Evolutionary conservation across 2,329 filamentous ascomycete genomes (phyloP), one percentile per base, ranked within the genome.

Genomic region (Aspergillus intermedius): DNA sequence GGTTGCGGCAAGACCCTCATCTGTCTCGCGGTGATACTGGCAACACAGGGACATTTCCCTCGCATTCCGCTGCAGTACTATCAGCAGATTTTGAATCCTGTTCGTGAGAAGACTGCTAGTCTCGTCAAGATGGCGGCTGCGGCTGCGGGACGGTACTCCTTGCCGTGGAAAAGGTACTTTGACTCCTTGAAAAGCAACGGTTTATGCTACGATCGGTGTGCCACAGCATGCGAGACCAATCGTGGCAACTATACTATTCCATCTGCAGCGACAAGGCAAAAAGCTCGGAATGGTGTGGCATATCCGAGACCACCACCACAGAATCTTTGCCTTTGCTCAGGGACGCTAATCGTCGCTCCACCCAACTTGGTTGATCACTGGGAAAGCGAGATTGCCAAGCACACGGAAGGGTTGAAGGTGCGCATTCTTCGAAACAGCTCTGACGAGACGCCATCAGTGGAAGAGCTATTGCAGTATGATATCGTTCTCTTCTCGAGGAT

Each of bases 351-450:
- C 15, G 79, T 96, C 25, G 88, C 91, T 0, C 91, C 91, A 0
- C 77, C 83, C 12, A 96, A 96, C 61, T 74, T 96, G 21, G 74
- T 95, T 3, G 78, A 84, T 46, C 91, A 97, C 64, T 96, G 91
- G 91, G 74, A 80, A 46, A 77, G 82, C 9, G 89, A 96, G 60
- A 89, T 96, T 9, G 65, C 74, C 2, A 90, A 89, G 60, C 91
- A 96, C 60, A 86, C 89, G 0, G 66, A 76, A 30, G 78, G 79
- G 0, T 70, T 96, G 0, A 79, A 77, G 8, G 76, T 89, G 0
- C 71, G 93, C 0, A 71, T 84, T 0, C 67, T 94, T 30, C 76
- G 81, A 19, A 74, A 76, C 7, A 59, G 67, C 4, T 71, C 71
- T 3, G 73, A 76, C 19, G 53, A 65, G 2, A 73, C 90, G 0